Conservation (phyloP, 352 stramenopile species). For the Phytophthora parvispora region DNA sequence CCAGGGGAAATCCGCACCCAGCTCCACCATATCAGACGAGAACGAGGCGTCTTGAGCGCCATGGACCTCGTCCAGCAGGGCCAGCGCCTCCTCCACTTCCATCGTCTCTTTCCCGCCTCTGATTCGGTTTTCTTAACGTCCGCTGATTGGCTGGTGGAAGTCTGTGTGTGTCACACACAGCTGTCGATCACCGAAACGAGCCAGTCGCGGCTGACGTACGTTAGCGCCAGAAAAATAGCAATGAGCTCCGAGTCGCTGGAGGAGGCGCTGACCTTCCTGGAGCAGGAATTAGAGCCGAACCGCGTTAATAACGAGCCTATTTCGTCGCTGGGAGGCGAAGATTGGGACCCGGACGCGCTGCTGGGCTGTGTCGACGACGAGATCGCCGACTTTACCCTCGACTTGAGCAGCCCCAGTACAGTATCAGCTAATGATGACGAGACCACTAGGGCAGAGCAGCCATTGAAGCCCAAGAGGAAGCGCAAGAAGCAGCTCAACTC, state of each 20-base stretch:
- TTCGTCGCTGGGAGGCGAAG: not conserved
- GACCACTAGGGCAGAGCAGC: too few species aligned
- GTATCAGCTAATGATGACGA: too few species aligned
- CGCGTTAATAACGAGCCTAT: not conserved
- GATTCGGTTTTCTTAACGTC: constrained; percentile 1
- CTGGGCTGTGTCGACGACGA: constrained; percentile 17
- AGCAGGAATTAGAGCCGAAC: constrained; percentile 2
- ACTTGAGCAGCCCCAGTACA: too few species aligned
- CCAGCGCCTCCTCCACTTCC: constrained; percentile 24
- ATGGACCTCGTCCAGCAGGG: constrained; percentile 19
- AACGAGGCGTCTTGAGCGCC: not conserved
- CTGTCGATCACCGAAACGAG: constrained; percentile 1
- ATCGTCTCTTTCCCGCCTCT: not conserved
- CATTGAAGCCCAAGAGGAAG: constrained; percentile 9
- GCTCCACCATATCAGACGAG: not conserved
- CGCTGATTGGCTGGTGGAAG: not conserved
- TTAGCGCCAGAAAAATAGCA: not conserved
- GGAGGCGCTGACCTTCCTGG: constrained; percentile 14
- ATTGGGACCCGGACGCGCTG: constrained; percentile 17
- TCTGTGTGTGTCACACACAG: constrained; percentile 1
- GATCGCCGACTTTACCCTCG: constrained; percentile 10
- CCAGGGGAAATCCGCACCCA: not conserved
- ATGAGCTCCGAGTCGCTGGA: constrained; percentile 26
- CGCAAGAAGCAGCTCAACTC: constrained; percentile 27
- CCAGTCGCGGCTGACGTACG: not conserved